These are phyloP conservation scores for Grosmannia serpens DNA, from an alignment of 2,329 filamentous ascomycete species.

Conservation along the genomic window DNA sequence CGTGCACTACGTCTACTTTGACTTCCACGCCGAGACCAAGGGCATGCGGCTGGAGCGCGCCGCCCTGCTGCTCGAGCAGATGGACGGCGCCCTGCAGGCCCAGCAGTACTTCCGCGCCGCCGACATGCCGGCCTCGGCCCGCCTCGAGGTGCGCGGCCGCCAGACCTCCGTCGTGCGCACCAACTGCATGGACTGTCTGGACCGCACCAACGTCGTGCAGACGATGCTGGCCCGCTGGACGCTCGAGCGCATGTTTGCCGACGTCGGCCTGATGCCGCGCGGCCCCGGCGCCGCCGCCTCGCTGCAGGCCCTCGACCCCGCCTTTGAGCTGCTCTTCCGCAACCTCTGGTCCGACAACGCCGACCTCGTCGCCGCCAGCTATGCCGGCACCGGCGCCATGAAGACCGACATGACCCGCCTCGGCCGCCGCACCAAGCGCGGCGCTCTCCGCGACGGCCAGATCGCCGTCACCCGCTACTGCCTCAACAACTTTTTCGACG, in stretches of 20 bases:
- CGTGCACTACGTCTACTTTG: slow-evolving; percentile 94
- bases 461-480: slow-evolving; percentile 86
- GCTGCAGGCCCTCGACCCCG: slow-evolving; percentile 63
- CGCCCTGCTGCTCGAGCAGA: slow-evolving; percentile 70
- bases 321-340: slow-evolving; percentile 85
- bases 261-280: slow-evolving; percentile 64
- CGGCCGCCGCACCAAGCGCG: slow-evolving; percentile 74
- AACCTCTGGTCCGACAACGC: slow-evolving; percentile 99
- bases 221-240: slow-evolving; percentile 90
- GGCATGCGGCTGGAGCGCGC: slow-evolving; percentile 89
- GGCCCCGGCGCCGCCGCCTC: slow-evolving; percentile 45
- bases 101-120: slow-evolving; percentile 91
- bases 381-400: slow-evolving; percentile 91
- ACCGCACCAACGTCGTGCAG: slow-evolving; percentile 95
- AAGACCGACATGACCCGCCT: slow-evolving; percentile 98
- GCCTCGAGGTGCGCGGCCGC: slow-evolving; percentile 65
- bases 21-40: slow-evolving; percentile 97
- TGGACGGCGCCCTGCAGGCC: slow-evolving; percentile 62
- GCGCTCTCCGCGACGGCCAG: slow-evolving; percentile 73
- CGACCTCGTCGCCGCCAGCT: slow-evolving; percentile 83
- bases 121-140: slow-evolving; percentile 64
- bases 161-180: slow-evolving; percentile 90
- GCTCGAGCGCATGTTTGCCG: slow-evolving; percentile 76
- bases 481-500: slow-evolving; percentile 89
- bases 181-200: slow-evolving; percentile 98